Conservation (phyloP, 352 stramenopile species). For the Phytophthora brassicae region DNA sequence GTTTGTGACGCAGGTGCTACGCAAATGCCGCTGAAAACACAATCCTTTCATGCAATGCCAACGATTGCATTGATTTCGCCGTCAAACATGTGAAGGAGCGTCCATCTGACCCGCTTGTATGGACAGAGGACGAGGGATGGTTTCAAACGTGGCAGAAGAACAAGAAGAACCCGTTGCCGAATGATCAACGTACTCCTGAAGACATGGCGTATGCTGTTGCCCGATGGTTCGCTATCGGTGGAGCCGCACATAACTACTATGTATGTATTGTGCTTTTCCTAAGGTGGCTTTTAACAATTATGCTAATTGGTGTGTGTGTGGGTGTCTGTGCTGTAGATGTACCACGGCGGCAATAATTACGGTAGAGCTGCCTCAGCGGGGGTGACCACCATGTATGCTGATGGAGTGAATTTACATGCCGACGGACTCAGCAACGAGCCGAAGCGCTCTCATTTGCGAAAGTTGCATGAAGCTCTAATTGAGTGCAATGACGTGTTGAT, state of each 20-base stretch:
- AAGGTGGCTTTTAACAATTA: not conserved
- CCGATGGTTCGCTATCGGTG: slow-evolving; percentile 69
- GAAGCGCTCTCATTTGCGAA: slow-evolving; percentile 66
- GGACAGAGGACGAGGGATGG: slow-evolving; percentile 79
- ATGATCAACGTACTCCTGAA: slow-evolving; percentile 48
- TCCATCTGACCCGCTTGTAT: slow-evolving; percentile 57
- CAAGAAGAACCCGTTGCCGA: slow-evolving; percentile 31
- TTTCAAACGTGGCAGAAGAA: slow-evolving; percentile 64
- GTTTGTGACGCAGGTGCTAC: slow-evolving; percentile 45
- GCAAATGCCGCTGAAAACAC: slow-evolving; percentile 66
- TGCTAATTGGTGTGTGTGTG: slow-evolving; percentile 3
- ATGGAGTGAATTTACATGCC: slow-evolving; percentile 65
- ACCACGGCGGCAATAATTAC: slow-evolving; percentile 79
- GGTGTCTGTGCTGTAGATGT: slow-evolving; percentile 49
- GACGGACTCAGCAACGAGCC: slow-evolving; percentile 74
- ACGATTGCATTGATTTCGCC: slow-evolving; percentile 71
- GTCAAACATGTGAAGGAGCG: slow-evolving; percentile 41
- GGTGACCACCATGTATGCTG: slow-evolving; percentile 74
- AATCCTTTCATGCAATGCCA: slow-evolving; percentile 63
- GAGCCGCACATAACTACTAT: slow-evolving; percentile 72
- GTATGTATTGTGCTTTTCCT: slow-evolving; percentile 31
- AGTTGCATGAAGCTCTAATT: slow-evolving; percentile 57
- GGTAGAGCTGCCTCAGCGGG: slow-evolving; percentile 55
- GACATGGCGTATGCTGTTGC: slow-evolving; percentile 64
- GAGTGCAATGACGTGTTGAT: slow-evolving; percentile 60